Base-by-base conservation (phyloP, 2,329 filamentous ascomycete species). In the Diplodia seriata region DNA sequence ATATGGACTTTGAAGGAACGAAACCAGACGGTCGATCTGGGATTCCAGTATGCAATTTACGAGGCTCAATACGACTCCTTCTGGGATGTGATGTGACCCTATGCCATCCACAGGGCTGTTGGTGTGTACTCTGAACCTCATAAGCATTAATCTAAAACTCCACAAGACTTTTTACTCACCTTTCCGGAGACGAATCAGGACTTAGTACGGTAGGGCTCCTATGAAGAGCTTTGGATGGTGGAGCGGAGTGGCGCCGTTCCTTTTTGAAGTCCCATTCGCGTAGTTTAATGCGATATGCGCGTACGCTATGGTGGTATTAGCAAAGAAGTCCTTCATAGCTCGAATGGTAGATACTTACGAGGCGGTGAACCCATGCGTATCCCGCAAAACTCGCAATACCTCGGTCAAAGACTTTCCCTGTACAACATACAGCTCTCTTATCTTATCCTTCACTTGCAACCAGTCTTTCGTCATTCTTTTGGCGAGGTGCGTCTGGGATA, bases 261-360 rank as follows among this genome's bases (percentile, higher is more conserved):
- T 47, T 64, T n/a, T 68, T 68, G 29, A 64, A 64, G n/a, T 49
- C 56, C 56, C 56, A 68, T 38, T 68, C 66, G 6, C 31, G 53
- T 7, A 68, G 18, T 38, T 68, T 68, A n/a, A 56, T n/a, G 14
- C 66, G 57, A 12, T 68, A 68, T 4, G 57, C 49, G 15, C 66
- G 66, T 8, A 53, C 50, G 33, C 57, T 68, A 20, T 26, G 11
- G 6, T 31, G 9, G 18, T 11, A 18, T 55, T 33, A 55, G 29
- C 4, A 33, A 12, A n/a, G 14, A 31, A 6, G 26, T 36, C 14
- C 26, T 55, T 36, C 51, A 9, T 18, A 15, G 6, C 26, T 14
- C 29, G 4, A 7, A 56, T 20, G 12, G 20, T 20, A 4, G 9
- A 15, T 7, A 62, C 57, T n/a, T 64, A 64, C 66, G 56, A 64